Conservation (phyloP, 805 yeast species). For the Pichia cephalocereana region DNA sequence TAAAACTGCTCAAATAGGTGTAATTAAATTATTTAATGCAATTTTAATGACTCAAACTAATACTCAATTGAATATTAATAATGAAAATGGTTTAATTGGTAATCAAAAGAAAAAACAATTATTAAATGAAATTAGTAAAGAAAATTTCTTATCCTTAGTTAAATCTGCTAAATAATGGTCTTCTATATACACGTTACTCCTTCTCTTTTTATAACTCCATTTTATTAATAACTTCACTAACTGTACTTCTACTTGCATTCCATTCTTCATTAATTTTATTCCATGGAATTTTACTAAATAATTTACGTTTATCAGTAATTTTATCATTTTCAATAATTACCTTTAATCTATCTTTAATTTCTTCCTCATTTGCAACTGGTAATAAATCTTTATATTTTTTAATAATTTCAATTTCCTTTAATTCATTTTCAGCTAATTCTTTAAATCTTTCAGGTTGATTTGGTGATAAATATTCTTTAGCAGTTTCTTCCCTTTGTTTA, state of each 20-base stretch:
- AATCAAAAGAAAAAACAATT: slow-evolving; percentile 46
- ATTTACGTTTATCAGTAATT: slow-evolving; percentile 16
- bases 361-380: slow-evolving; percentile 30
- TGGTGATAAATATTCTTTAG: slow-evolving; percentile 28
- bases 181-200: not conserved
- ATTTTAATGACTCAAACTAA: slow-evolving; percentile 66
- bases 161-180: slow-evolving; percentile 49
- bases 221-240: slow-evolving; percentile 22
- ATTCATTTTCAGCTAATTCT: slow-evolving; percentile 29
- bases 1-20: slow-evolving; percentile 46
- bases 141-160: slow-evolving; percentile 80
- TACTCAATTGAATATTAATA: slow-evolving; percentile 42
- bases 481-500: slow-evolving; percentile 32
- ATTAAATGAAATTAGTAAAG: slow-evolving; percentile 75
- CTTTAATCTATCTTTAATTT: slow-evolving; percentile 24
- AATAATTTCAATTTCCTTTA: slow-evolving; percentile 29
- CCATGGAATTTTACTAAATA: slow-evolving; percentile 30
- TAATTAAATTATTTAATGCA: slow-evolving; percentile 25
- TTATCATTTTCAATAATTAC: slow-evolving; percentile 20
- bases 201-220: not conserved
- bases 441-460: slow-evolving; percentile 34
- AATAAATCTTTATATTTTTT: slow-evolving; percentile 24
- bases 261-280: slow-evolving; percentile 25
- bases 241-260: slow-evolving; percentile 27
- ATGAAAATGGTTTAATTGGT: slow-evolving; percentile 28